A percentile compares a stretch with the other conserved stretches of the same genome.
phyloP scores from a whole-genome alignment of 2,329 filamentous ascomycete genomes.

The Penicillium occitanis region DNA sequence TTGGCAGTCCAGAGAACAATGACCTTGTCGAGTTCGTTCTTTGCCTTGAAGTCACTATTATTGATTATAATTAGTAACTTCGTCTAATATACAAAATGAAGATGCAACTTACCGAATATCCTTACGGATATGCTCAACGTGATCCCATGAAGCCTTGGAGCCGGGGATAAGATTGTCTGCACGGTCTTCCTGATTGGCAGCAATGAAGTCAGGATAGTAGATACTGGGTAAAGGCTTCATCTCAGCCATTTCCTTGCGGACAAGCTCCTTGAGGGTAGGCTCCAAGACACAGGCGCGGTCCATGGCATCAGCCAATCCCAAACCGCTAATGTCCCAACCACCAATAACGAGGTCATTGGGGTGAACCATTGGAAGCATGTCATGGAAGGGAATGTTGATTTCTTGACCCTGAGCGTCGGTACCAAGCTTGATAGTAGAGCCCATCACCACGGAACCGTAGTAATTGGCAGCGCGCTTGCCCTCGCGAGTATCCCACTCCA shows the following conservation, averaged over 20 bases:
- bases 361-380: conserved; percentile 93
- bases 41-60: conserved; percentile 77
- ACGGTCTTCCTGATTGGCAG: conserved; percentile 94
- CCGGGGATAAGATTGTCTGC: conserved; percentile 88
- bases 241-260: conserved; percentile 87
- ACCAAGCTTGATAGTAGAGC: conserved; percentile 94
- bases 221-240: conserved; percentile 90
- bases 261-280: conserved; percentile 84
- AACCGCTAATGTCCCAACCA: conserved; percentile 93
- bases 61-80: background rate
- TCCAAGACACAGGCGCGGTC: conserved; percentile 93
- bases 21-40: conserved; percentile 85
- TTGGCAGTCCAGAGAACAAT: conserved; percentile 99
- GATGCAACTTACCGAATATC: conserved; percentile 70
- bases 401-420: conserved; percentile 83
- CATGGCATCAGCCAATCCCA: conserved; percentile 90
- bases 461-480: conserved; percentile 86
- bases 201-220: conserved; percentile 99
- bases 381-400: conserved; percentile 93
- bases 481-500: conserved; percentile 92
- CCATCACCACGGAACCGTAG: conserved; percentile 97
- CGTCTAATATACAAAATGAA: too few species aligned
- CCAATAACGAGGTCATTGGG: conserved; percentile 93
- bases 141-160: conserved; percentile 76
- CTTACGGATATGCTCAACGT: conserved; percentile 88